Conservation (phyloP, 129 eudicot species). For the carrot (Daucus carota) region DH1_v3.0 NC_030383.2:9332501-9333000, state of each 20-base stretch:
- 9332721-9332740: constrained; percentile 58
- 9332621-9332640: constrained; percentile 44
- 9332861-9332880: constrained; percentile 12
- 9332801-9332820: constrained; percentile 50
- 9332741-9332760: constrained; percentile 9
- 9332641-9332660: constrained; percentile 6
- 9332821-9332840: constrained; percentile 36
- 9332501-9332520: constrained; percentile 16
- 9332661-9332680: background rate
- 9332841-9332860: constrained; percentile 22
- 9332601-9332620: constrained; percentile 6
- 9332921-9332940: constrained; percentile 6
- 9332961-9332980: no score
- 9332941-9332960: background rate
- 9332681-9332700: constrained; percentile 51
- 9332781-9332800: constrained; percentile 45
- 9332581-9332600: constrained; percentile 18
- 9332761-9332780: constrained; percentile 41
- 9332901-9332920: constrained; percentile 24
- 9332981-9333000: no score
- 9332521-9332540: constrained; percentile 34
- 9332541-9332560: constrained; percentile 49
- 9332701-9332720: constrained; percentile 64
- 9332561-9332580: constrained; percentile 28
- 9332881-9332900: background rate